These are phyloP conservation scores for Dysphania ambrosioides DNA, from an alignment of 148 eudicot genomes.

Conservation along the genomic window DNA sequence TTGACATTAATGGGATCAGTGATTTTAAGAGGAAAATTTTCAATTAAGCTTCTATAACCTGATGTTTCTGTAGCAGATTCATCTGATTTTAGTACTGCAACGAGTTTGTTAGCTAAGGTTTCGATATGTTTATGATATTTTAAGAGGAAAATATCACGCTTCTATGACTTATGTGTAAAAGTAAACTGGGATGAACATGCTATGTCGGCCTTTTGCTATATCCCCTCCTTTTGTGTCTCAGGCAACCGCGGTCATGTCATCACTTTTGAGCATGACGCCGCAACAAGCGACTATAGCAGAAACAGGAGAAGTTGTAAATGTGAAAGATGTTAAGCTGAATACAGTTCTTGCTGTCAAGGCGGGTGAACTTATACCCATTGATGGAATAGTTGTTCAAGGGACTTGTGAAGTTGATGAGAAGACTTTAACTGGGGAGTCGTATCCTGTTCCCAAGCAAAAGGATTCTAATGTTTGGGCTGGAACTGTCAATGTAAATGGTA, in stretches of 20 bases:
- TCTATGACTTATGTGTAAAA: no score
- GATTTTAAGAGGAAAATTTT: no score
- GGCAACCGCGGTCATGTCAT: slow-evolving; percentile 49
- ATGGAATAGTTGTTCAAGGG: slow-evolving; percentile 39
- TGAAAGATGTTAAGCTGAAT: slow-evolving; percentile 30
- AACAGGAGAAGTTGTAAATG: slow-evolving; percentile 40
- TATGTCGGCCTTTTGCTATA: neutral
- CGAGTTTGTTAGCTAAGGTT: no score
- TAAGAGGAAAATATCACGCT: no score
- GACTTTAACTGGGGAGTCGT: slow-evolving; percentile 83
- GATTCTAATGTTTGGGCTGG: slow-evolving; percentile 85
- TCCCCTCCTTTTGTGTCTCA: neutral
- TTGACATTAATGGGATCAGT: neutral
- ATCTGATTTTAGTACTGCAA: no score
- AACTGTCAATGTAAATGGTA: slow-evolving; percentile 88
- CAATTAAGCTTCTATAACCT: neutral
- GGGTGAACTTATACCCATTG: slow-evolving; percentile 41
- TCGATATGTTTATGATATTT: no score
- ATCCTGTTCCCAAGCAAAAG: slow-evolving; percentile 67
- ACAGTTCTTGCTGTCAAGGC: slow-evolving; percentile 40
- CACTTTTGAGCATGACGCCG: slow-evolving; percentile 43
- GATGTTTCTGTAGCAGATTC: no score
- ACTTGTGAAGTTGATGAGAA: slow-evolving; percentile 88
- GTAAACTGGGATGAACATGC: neutral
- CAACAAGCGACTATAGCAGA: slow-evolving; percentile 41